phyloP scores from a whole-genome alignment of 441 rosid genomes.

The Populus trichocarpa region DNA sequence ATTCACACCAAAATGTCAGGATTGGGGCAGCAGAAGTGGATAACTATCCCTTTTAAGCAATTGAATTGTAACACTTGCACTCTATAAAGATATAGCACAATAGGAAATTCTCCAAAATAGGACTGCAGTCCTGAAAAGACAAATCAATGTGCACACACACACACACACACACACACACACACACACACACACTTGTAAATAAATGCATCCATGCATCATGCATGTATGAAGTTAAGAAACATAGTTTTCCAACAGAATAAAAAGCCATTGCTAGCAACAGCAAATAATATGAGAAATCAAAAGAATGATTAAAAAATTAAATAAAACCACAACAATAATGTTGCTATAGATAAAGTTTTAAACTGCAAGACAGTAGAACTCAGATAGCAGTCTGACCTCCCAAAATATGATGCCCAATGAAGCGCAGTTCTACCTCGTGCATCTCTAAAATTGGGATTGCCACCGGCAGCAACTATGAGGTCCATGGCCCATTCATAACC shows the following conservation, averaged over 20 bases:
- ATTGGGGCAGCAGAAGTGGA: background rate
- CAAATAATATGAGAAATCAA: background rate
- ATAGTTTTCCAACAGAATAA: background rate
- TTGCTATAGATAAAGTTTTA: background rate
- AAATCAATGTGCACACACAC: background rate
- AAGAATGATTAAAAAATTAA: background rate
- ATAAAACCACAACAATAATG: background rate
- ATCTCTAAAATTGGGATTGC: conserved; percentile 61
- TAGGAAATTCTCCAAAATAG: background rate
- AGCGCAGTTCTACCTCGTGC: conserved; percentile 57
- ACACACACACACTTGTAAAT: too few species aligned
- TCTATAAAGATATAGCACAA: background rate
- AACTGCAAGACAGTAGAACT: conserved; percentile 1
- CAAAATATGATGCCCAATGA: conserved; percentile 72
- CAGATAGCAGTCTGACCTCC: conserved; percentile 42
- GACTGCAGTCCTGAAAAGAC: background rate
- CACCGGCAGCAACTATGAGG: conserved; percentile 47
- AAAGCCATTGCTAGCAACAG: background rate
- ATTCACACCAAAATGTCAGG: background rate
- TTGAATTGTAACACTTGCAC: background rate
- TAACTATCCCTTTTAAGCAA: background rate
- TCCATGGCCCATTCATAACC: conserved; percentile 64
- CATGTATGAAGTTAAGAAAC: background rate
- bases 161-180: too few species aligned
- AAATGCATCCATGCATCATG: background rate